Evolutionary conservation across 768 basidiomycete genomes (phyloP).

Genomic region (Astraeus odoratus): DNA sequence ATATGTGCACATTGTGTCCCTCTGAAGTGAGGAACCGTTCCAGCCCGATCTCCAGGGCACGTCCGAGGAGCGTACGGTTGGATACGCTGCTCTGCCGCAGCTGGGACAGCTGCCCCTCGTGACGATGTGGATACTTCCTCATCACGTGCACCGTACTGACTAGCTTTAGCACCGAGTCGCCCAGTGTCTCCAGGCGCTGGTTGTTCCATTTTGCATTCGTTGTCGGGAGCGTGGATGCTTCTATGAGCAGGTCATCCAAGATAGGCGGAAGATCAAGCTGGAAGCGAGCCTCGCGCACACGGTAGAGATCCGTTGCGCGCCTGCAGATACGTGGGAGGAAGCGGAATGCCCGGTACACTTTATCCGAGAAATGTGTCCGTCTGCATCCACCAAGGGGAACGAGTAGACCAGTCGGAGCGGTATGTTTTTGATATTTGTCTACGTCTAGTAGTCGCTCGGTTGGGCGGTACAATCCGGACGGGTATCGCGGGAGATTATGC

Average conservation of each 20-base stretch:
- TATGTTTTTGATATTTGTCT: conserved; percentile 20
- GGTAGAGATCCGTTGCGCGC: conserved; percentile 59
- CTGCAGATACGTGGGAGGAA: conserved; percentile 62
- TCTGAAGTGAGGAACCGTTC: conserved; percentile 62
- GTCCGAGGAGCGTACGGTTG: conserved; percentile 62
- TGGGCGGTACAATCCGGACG: conserved; percentile 34
- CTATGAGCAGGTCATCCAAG: conserved; percentile 47
- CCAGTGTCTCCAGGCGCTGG: conserved; percentile 81
- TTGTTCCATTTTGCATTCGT: conserved; percentile 64
- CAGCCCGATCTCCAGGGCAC: conserved; percentile 58
- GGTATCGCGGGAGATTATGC: conserved; percentile 34
- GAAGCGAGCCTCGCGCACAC: conserved; percentile 43
- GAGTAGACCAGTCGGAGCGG: conserved; percentile 26
- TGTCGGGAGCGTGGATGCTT: conserved; percentile 72
- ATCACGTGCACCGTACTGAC: conserved; percentile 70
- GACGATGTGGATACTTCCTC: conserved; percentile 66
- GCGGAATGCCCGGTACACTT: conserved; percentile 44
- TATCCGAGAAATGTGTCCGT: conserved; percentile 47
- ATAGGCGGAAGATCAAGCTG: conserved; percentile 60
- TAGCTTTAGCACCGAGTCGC: conserved; percentile 77
- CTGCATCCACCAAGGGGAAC: conserved; percentile 42
- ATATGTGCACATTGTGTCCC: conserved; percentile 41
- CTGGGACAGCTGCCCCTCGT: conserved; percentile 75
- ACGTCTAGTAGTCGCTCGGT: conserved; percentile 16
- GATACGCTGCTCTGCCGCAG: conserved; percentile 60